Conservation (phyloP, 176 grass and related monocot species). For the barley (Hordeum vulgare) region DNA sequence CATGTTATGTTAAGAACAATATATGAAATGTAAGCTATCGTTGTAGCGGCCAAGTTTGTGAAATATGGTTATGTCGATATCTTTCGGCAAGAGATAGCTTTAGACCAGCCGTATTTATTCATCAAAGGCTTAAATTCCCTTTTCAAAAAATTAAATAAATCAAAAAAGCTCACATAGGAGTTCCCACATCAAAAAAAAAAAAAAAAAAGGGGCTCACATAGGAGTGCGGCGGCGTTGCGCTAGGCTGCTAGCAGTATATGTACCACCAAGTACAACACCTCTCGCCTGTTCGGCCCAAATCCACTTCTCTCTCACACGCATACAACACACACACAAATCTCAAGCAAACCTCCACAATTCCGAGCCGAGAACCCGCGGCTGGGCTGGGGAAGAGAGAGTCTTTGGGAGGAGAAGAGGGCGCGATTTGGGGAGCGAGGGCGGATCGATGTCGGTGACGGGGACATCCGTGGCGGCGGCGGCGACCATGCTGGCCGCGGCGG, state of each 20-base stretch:
- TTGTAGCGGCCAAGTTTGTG: too few species aligned
- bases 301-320: background rate
- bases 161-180: too few species aligned
- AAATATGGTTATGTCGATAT: too few species aligned
- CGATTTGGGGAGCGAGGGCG: background rate
- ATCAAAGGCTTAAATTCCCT: too few species aligned
- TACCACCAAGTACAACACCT: background rate
- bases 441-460: conserved; percentile 36
- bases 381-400: background rate
- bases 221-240: background rate
- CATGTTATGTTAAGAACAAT: too few species aligned
- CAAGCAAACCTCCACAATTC: background rate
- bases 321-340: background rate
- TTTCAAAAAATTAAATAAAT: too few species aligned
- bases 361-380: conserved; percentile 10
- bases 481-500: conserved; percentile 42
- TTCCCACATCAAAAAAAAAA: too few species aligned
- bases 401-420: background rate
- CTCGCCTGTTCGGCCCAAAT: conserved; percentile 7
- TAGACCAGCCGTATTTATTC: too few species aligned
- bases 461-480: conserved; percentile 32
- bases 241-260: background rate
- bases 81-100: too few species aligned
- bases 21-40: too few species aligned
- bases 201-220: background rate